A percentile compares a stretch with the other conserved stretches of the same genome.
These are phyloP conservation scores for Pisolithus marmoratus DNA, from an alignment of 768 basidiomycete species.

Conservation along the genomic window DNA sequence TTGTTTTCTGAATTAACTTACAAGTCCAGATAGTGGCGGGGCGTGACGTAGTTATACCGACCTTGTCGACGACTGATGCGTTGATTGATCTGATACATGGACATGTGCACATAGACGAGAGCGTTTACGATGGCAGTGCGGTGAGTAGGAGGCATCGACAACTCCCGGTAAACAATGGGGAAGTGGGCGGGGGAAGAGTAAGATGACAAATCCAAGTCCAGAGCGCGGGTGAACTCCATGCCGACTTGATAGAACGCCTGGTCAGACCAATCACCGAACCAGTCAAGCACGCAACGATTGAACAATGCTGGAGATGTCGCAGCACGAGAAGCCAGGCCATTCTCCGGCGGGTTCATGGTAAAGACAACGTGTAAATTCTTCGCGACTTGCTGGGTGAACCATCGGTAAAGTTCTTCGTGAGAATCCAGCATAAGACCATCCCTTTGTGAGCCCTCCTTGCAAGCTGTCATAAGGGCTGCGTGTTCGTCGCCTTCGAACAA, in stretches of 20 bases:
- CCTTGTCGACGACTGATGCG: conserved; percentile 88
- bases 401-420: conserved; percentile 93
- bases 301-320: conserved; percentile 97
- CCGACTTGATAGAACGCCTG: conserved; percentile 98
- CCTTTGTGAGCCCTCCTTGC: conserved; percentile 98
- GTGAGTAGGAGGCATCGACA: conserved; percentile 83
- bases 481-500: conserved; percentile 99
- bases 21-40: conserved; percentile 98
- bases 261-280: conserved; percentile 99
- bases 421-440: conserved; percentile 98
- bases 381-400: conserved; percentile 98
- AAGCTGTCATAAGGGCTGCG: conserved; percentile 96
- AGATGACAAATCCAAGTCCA: conserved; percentile 84
- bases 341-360: conserved; percentile 98
- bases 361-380: conserved; percentile 98
- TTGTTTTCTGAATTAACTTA: conserved; percentile 41
- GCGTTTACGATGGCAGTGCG: conserved; percentile 91
- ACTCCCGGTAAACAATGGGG: conserved; percentile 82
- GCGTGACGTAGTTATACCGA: conserved; percentile 95
- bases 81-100: conserved; percentile 84
- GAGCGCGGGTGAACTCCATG: conserved; percentile 89
- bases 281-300: conserved; percentile 98
- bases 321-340: conserved; percentile 90
- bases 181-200: conserved; percentile 79
- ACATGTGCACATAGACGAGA: conserved; percentile 86